A percentile compares a stretch with the other conserved stretches of the same genome.
Evolutionary conservation across 352 stramenopile species (phyloP).

Genomic region (Blastocystis sp.): DNA sequence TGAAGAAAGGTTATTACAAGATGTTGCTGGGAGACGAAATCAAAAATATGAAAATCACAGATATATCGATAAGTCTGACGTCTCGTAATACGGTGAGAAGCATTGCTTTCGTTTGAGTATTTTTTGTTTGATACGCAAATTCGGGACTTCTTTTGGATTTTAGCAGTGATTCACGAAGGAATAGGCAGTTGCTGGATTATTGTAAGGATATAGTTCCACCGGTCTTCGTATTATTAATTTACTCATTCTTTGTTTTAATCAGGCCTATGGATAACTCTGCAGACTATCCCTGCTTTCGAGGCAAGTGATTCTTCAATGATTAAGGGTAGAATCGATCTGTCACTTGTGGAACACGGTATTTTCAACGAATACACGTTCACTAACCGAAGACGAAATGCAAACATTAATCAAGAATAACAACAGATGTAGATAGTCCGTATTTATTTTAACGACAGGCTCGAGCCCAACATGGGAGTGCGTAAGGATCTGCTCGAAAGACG

Average conservation of each 20-base stretch:
- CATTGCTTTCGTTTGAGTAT: neutral
- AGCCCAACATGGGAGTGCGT: slow-evolving; percentile 9
- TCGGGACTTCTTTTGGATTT: neutral
- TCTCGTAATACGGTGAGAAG: neutral
- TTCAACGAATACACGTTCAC: neutral
- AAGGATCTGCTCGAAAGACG: neutral
- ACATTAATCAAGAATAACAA: neutral
- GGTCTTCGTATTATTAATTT: neutral
- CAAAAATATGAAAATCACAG: neutral
- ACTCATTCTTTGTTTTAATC: neutral
- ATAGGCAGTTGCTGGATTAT: neutral
- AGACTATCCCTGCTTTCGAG: neutral
- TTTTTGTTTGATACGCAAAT: neutral
- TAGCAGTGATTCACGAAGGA: neutral
- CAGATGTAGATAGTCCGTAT: neutral
- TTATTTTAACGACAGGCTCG: neutral
- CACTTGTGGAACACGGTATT: neutral
- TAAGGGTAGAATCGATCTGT: neutral
- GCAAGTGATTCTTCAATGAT: neutral
- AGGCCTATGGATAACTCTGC: neutral
- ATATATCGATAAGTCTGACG: neutral
- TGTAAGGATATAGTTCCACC: neutral
- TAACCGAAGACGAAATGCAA: neutral
- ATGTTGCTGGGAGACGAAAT: neutral
- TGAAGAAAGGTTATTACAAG: neutral